Evolutionary conservation across 331 rosid species (phyloP).

Genomic region (Saraca asoca): DNA sequence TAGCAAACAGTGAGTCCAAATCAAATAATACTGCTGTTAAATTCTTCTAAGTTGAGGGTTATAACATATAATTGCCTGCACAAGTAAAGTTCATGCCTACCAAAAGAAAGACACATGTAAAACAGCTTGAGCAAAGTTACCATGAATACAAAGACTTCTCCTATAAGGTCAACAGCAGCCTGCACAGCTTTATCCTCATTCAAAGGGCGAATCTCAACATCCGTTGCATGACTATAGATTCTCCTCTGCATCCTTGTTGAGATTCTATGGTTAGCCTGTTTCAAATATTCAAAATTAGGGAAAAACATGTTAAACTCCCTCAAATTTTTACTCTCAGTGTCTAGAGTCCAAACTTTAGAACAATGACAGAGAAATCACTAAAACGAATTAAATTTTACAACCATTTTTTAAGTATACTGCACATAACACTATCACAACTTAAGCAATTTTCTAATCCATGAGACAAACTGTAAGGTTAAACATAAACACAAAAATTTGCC

Average conservation of each 20-base stretch:
- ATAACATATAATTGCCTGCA: conserved; percentile 2
- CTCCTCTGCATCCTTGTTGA: conserved; percentile 83
- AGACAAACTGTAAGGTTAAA: too few relatives aligned
- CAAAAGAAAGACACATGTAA: neutral
- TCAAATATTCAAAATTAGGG: conserved; percentile 29
- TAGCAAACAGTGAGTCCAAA: conserved; percentile 14
- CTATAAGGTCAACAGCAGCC: conserved; percentile 89
- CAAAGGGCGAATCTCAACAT: conserved; percentile 85
- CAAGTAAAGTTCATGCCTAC: conserved; percentile 12
- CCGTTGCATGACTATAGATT: conserved; percentile 79
- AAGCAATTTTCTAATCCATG: too few relatives aligned
- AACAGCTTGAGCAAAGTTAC: conserved; percentile 38
- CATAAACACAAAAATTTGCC: too few relatives aligned
- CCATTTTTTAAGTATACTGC: too few relatives aligned
- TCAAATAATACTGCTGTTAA: conserved; percentile 6
- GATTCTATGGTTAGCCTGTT: conserved; percentile 70
- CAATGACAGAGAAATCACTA: conserved; percentile 7
- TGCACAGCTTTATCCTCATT: conserved; percentile 93
- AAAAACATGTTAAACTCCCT: conserved; percentile 5
- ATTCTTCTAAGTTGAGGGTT: neutral
- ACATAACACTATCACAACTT: too few relatives aligned
- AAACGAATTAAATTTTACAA: conserved; percentile 15
- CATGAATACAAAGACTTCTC: conserved; percentile 84
- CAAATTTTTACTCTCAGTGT: conserved; percentile 11
- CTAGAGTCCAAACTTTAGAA: conserved; percentile 10